Percentiles rank a stretch among this genome's conserved stretches.
Evolutionary conservation across 192 early-diverging fungal species (phyloP).

Genomic region (Funneliformis geosporum): DNA sequence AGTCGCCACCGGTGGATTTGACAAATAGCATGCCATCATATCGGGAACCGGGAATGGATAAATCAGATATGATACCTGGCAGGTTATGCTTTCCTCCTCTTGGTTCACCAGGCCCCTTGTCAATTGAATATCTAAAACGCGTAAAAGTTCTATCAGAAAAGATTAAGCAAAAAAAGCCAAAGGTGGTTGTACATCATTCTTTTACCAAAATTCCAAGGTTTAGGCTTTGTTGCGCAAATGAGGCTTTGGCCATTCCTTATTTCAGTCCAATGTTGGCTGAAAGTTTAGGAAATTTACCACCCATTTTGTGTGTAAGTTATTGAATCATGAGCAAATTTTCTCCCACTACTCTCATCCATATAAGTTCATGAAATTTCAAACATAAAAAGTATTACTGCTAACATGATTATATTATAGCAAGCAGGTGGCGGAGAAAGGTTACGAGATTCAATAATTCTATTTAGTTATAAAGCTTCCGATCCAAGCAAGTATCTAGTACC

Average conservation of each 20-base stretch:
- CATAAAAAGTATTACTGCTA: not conserved
- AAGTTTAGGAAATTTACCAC: constrained; percentile 39
- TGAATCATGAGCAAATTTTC: constrained; percentile 33
- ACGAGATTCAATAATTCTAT: constrained; percentile 48
- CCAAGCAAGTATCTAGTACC: not conserved
- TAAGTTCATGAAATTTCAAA: not conserved
- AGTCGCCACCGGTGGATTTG: not conserved
- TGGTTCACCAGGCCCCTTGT: constrained; percentile 24
- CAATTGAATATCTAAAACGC: constrained; percentile 38
- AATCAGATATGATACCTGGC: constrained; percentile 30
- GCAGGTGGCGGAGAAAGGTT: constrained; percentile 47
- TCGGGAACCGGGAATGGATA: constrained; percentile 17
- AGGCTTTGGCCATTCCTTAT: constrained; percentile 42
- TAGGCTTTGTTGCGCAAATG: constrained; percentile 48
- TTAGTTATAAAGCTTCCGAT: constrained; percentile 38
- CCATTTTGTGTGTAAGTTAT: constrained; percentile 25
- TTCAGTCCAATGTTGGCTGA: constrained; percentile 47
- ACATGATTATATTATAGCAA: constrained; percentile 31
- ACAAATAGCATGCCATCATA: constrained; percentile 49
- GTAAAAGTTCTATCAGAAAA: constrained; percentile 21
- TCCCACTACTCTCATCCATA: not conserved
- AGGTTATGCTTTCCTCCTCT: not conserved
- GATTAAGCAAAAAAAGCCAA: constrained; percentile 25
- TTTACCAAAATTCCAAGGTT: constrained; percentile 38
- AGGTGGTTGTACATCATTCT: constrained; percentile 10